A percentile compares a stretch with the other conserved stretches of the same genome.
These are phyloP conservation scores for Citrus reticulata DNA, from an alignment of 345 rosid genomes.

Conservation along the genomic window DNA sequence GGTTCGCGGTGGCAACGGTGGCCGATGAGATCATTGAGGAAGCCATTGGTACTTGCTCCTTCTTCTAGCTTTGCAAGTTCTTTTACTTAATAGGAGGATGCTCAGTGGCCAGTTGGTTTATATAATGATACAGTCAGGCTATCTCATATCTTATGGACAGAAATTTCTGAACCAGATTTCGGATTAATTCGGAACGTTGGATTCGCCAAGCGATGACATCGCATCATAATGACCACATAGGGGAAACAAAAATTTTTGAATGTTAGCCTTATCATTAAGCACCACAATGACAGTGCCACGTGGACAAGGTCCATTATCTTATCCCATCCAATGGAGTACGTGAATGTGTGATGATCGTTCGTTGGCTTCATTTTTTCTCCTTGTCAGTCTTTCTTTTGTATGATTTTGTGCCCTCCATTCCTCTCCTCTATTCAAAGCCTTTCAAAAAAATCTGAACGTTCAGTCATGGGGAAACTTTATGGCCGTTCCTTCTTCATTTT, in stretches of 20 bases:
- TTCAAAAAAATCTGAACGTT: background rate
- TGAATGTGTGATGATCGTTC: conserved; percentile 17
- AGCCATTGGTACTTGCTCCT: conserved; percentile 36
- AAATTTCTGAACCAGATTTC: conserved; percentile 10
- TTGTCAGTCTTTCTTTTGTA: background rate
- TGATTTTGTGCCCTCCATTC: background rate
- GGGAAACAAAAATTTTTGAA: background rate
- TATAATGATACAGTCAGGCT: conserved; percentile 26
- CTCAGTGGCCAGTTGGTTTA: conserved; percentile 16
- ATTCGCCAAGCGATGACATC: conserved; percentile 11
- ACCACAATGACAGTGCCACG: conserved; percentile 26
- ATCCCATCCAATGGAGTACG: conserved; percentile 18
- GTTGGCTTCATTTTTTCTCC: background rate
- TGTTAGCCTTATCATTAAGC: conserved; percentile 22
- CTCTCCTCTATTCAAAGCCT: background rate
- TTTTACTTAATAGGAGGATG: background rate
- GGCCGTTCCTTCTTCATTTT: background rate
- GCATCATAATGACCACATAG: conserved; percentile 13
- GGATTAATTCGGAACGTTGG: conserved; percentile 29
- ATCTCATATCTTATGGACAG: conserved; percentile 27
- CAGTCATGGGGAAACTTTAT: background rate
- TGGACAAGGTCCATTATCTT: conserved; percentile 19
- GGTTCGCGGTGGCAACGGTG: conserved; percentile 35
- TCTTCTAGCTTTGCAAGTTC: background rate
- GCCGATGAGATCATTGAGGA: conserved; percentile 53